These are phyloP conservation scores for Aureobasidium sp. DNA, from an alignment of 2,329 filamentous ascomycete genomes.

Conservation along the genomic window DNA sequence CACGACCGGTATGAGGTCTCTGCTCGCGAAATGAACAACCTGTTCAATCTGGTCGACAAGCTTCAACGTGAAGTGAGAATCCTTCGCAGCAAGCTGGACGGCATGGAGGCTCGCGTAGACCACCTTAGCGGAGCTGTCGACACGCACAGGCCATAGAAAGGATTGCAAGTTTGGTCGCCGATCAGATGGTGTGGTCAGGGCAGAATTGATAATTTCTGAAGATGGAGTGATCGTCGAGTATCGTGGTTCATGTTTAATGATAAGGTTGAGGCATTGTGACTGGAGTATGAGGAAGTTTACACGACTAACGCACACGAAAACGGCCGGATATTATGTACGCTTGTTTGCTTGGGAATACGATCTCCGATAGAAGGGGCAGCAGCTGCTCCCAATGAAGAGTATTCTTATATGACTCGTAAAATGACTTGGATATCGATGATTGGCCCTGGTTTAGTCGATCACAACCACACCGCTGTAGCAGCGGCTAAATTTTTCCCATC, in stretches of 20 bases:
- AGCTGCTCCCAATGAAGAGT: neutral
- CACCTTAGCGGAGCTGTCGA: slow-evolving; percentile 11
- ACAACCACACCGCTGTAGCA: slow-evolving; percentile 31
- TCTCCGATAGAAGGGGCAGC: neutral
- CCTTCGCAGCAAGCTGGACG: slow-evolving; percentile 6
- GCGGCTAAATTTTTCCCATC: slow-evolving; percentile 26
- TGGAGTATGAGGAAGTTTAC: neutral
- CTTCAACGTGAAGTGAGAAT: slow-evolving; percentile 8
- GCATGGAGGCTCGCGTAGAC: slow-evolving; percentile 4
- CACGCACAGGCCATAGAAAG: slow-evolving; percentile 1
- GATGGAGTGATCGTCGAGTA: too few relatives aligned
- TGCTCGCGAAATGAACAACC: neutral
- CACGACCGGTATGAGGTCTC: slow-evolving; percentile 3
- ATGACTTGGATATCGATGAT: neutral
- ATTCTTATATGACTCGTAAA: neutral
- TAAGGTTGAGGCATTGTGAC: neutral
- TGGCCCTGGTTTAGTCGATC: neutral
- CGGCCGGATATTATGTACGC: neutral
- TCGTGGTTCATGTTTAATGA: neutral
- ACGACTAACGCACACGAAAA: neutral
- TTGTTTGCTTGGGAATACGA: neutral
- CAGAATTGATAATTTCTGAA: too few relatives aligned
- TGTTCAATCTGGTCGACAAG: neutral
- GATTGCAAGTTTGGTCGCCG: too few relatives aligned
- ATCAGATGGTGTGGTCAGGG: too few relatives aligned